Base-by-base conservation (phyloP, 169 alveolate genomes). In the Toxoplasma gondii region DNA sequence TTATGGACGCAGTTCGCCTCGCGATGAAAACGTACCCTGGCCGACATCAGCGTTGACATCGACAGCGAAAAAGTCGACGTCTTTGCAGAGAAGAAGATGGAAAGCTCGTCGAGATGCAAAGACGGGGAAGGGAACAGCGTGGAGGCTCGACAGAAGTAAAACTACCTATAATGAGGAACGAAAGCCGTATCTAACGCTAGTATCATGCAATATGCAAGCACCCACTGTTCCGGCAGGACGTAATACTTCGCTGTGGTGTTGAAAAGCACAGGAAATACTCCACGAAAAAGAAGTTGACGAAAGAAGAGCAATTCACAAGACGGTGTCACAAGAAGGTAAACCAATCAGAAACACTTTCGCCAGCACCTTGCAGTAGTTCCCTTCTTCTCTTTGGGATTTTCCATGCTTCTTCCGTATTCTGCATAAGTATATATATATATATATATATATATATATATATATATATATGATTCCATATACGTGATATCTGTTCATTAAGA, bases 11-110 rank as follows among this genome's bases (percentile, higher is more conserved):
- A 64, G 74, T 31, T 64, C 5, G n/a, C 7, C 74, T 22, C 31
- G n/a, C 7, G n/a, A 16, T 12, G 29, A 27, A 24, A 2, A 4
- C 90, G 34, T 82, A 82, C 90, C 90, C 1, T 16, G 64, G 36
- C 90, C 90, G 53, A 82, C 38, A 41, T 82, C 90, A 16, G 67
- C 64, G 36, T 82, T 82, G n/a, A 27, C 22, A 31, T 82, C 90
- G 67, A 82, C 41, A 17, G 39, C 38, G 36, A 43, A 82, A 67
- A 82, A 82, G 36, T 82, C 67, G 17, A 82, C 90, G 1, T 82
- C 19, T 82, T 82, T 82, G 90, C 90, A 82, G 53, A 82, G 90
- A 10, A 82, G 64, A 34, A 82, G 90, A 36, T 82, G 90, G 12
- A 82, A 41, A 1, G 64, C 90, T 36, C 90, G 2, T 41, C 90